Conservation (phyloP, 2,329 filamentous ascomycete genomes). For the Verticillium dahliae region DNA sequence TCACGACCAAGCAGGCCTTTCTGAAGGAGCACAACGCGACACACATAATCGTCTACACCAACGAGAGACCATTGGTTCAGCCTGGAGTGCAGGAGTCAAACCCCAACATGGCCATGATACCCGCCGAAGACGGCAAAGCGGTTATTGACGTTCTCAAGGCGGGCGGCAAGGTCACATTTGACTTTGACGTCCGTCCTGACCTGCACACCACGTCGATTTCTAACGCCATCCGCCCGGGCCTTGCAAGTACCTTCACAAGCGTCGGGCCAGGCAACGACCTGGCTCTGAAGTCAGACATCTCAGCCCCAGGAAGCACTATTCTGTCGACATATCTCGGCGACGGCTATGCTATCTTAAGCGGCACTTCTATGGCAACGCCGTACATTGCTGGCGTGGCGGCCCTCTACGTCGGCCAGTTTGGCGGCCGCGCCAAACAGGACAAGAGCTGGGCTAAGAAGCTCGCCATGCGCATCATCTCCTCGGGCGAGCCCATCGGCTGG, state of each 20-base stretch:
- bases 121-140: conserved; percentile 14
- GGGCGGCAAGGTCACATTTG: conserved; percentile 19
- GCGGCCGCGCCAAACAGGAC: conserved; percentile 22
- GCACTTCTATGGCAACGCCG: conserved; percentile 42
- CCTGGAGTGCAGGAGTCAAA: conserved; percentile 7
- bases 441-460: conserved; percentile 20
- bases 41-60: conserved; percentile 23
- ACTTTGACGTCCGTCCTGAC: conserved; percentile 19
- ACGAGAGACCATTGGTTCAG: conserved; percentile 12
- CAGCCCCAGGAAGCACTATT: conserved; percentile 31
- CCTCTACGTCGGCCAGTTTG: conserved; percentile 24
- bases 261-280: conserved; percentile 38
- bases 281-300: conserved; percentile 34
- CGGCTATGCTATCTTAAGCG: conserved; percentile 29
- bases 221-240: conserved; percentile 13
- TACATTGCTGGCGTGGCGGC: conserved; percentile 36
- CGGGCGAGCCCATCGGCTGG: conserved; percentile 19
- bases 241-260: conserved; percentile 24
- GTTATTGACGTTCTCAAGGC: conserved; percentile 18
- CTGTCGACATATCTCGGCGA: conserved; percentile 35
- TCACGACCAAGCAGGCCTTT: conserved; percentile 18
- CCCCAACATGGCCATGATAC: conserved; percentile 15
- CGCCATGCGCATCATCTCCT: conserved; percentile 22
- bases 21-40: conserved; percentile 17
- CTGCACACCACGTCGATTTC: conserved; percentile 19